Percentiles rank a stretch among this genome's conserved stretches.
These are phyloP conservation scores for Irpex rosettiformis DNA, from an alignment of 1,284 basidiomycete species.

Conservation along the genomic window DNA sequence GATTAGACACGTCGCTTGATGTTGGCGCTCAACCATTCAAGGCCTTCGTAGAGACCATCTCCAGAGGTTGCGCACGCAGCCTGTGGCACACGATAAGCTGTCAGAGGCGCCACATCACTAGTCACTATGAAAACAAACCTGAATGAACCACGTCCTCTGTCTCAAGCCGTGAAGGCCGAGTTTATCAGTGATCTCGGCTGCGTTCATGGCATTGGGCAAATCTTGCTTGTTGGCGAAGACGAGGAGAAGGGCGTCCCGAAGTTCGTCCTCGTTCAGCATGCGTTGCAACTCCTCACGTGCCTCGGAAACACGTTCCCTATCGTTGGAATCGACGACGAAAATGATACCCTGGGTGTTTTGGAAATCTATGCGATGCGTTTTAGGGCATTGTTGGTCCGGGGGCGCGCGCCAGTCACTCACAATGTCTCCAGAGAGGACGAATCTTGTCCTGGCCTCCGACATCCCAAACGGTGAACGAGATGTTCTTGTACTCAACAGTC, in stretches of 20 bases:
- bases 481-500: conserved; percentile 91
- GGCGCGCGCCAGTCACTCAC: conserved; percentile 48
- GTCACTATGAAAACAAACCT: conserved; percentile 49
- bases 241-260: conserved; percentile 96
- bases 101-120: neutral
- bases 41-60: conserved; percentile 98
- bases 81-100: conserved; percentile 35
- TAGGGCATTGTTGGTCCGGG: conserved; percentile 7
- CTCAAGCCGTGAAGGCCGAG: conserved; percentile 96
- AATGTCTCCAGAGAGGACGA: conserved; percentile 97
- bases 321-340: conserved; percentile 99
- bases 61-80: conserved; percentile 98
- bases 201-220: conserved; percentile 99
- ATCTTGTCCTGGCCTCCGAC: conserved; percentile 89
- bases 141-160: conserved; percentile 99
- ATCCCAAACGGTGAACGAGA: conserved; percentile 90
- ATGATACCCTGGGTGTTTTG: conserved; percentile 99
- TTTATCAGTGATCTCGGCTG: conserved; percentile 99
- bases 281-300: conserved; percentile 99
- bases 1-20: conserved; percentile 78
- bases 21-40: conserved; percentile 93
- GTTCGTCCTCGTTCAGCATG: conserved; percentile 99
- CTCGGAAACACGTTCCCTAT: conserved; percentile 98
- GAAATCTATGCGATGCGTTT: conserved; percentile 70
- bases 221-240: conserved; percentile 99